Base-by-base conservation (phyloP, 2,329 filamentous ascomycete genomes). In the Diaporthe batatas region DNA sequence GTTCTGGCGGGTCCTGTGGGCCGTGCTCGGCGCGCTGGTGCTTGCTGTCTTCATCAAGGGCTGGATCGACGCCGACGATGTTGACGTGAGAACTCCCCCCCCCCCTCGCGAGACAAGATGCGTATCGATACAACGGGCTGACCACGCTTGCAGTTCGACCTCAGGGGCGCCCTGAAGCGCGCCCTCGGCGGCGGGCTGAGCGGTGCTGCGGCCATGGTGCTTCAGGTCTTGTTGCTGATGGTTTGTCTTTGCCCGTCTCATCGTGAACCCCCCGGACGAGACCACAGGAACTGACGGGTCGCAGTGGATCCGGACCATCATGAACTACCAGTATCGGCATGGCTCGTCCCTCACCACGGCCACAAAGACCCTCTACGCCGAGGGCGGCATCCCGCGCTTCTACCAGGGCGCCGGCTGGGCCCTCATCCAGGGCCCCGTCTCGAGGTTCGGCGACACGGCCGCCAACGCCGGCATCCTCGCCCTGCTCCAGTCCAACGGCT, bases 251-350 rank as follows among this genome's bases (percentile, higher is more conserved):
- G n/a, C n/a, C n/a, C n/a, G 55, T 29, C 29, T 29, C 36, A 29
- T 25, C 16, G 6, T 6, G 6, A 32, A 18, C 21, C 53, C 42
- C 14, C n/a, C 8, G 39, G n/a, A 6, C 25, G 4, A n/a, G 21
- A 32, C 2, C 4, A 67, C 32, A 59, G 23, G 75, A 14, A 65
- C 34, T 65, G n/a, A 18, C 36, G 2, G 0, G 1, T 5, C 0
- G 2, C 59, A 86, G 85, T 85, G 85, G 4, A 78, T 87, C 4
- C 82, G 85, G 6, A 87, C 85, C 0, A 84, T 86, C 16, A 87
- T 87, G 85, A 87, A 87, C 77, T 87, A 86, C 57, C 85, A 87
- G 73, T 87, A 87, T 69, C 85, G 85, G 2, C 84, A 83, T 51
- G 85, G 85, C 1, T 82, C 80, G 0, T 80, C 82, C 0, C 86